Percentiles rank a stretch among this genome's conserved stretches.
These are phyloP conservation scores for Quercus ilex DNA, from an alignment of 306 rosid species.

Conservation along the genomic window DNA sequence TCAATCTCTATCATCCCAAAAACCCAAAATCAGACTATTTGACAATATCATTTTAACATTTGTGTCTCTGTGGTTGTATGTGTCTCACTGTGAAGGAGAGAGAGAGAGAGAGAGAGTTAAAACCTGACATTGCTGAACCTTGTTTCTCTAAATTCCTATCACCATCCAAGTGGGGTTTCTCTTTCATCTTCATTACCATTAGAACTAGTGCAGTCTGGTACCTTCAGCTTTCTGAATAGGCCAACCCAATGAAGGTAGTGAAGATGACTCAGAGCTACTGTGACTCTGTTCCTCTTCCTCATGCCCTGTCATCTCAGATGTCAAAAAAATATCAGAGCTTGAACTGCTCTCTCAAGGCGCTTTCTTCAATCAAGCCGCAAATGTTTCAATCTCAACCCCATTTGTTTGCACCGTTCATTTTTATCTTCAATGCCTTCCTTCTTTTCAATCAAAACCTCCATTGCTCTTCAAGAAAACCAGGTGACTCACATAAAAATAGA, in stretches of 20 bases:
- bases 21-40: slow-evolving; percentile 32
- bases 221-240: slow-evolving; percentile 41
- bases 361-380: slow-evolving; percentile 48
- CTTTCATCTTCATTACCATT: slow-evolving; percentile 28
- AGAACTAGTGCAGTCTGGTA: background rate
- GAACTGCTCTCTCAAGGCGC: slow-evolving; percentile 65
- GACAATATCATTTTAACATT: background rate
- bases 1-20: slow-evolving; percentile 48
- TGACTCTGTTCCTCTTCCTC: slow-evolving; percentile 61
- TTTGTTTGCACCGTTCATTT: slow-evolving; percentile 13
- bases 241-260: slow-evolving; percentile 58
- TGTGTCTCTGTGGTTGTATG: background rate
- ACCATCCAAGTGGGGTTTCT: slow-evolving; percentile 35
- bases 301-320: slow-evolving; percentile 70
- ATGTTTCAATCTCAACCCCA: slow-evolving; percentile 39
- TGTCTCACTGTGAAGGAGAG: no score
- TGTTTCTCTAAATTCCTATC: slow-evolving; percentile 45
- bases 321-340: slow-evolving; percentile 57
- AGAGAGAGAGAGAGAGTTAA: background rate
- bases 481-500: slow-evolving; percentile 44
- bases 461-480: slow-evolving; percentile 33
- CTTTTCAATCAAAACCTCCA: slow-evolving; percentile 53
- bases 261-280: slow-evolving; percentile 69
- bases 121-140: slow-evolving; percentile 58
- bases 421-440: slow-evolving; percentile 27